Conservation (phyloP, 192 early-diverging fungal species). For the Coemansia sp. region DNA sequence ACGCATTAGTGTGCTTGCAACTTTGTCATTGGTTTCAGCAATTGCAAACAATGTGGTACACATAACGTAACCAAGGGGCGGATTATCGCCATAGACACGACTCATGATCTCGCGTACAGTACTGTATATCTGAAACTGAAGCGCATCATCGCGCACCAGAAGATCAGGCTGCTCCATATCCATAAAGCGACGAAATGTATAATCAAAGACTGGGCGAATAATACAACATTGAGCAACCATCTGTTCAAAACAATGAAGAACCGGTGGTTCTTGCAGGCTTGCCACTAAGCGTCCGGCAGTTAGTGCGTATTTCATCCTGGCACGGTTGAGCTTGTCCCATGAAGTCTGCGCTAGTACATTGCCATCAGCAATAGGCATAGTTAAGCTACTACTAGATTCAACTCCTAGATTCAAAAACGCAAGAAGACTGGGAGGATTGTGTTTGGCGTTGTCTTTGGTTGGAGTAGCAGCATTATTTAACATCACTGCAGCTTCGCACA, state of each 20-base stretch:
- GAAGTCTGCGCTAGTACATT: background rate
- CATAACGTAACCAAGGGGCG: slow-evolving; percentile 27
- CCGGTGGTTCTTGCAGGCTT: slow-evolving; percentile 14
- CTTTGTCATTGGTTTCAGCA: slow-evolving; percentile 35
- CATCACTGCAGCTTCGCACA: slow-evolving; percentile 38
- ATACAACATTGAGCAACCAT: slow-evolving; percentile 21
- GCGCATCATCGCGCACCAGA: slow-evolving; percentile 11
- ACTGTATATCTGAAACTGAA: slow-evolving; percentile 52
- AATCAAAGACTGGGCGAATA: slow-evolving; percentile 38
- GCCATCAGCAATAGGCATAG: slow-evolving; percentile 13
- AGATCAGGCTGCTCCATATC: slow-evolving; percentile 4
- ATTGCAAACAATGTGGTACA: slow-evolving; percentile 43
- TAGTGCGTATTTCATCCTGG: slow-evolving; percentile 31
- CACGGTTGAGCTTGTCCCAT: slow-evolving; percentile 11
- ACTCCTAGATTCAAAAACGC: slow-evolving; percentile 27
- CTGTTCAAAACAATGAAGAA: slow-evolving; percentile 6
- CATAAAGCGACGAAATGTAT: slow-evolving; percentile 25
- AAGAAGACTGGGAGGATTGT: slow-evolving; percentile 16
- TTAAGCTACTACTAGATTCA: slow-evolving; percentile 2
- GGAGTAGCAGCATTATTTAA: slow-evolving; percentile 34
- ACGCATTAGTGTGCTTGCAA: slow-evolving; percentile 18
- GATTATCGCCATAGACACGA: slow-evolving; percentile 5
- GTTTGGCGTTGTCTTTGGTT: background rate
- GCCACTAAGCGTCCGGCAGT: slow-evolving; percentile 27
- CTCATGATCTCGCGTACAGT: slow-evolving; percentile 24